phyloP scores from a whole-genome alignment of 441 rosid species.

The Biscutella laevigata region DNA sequence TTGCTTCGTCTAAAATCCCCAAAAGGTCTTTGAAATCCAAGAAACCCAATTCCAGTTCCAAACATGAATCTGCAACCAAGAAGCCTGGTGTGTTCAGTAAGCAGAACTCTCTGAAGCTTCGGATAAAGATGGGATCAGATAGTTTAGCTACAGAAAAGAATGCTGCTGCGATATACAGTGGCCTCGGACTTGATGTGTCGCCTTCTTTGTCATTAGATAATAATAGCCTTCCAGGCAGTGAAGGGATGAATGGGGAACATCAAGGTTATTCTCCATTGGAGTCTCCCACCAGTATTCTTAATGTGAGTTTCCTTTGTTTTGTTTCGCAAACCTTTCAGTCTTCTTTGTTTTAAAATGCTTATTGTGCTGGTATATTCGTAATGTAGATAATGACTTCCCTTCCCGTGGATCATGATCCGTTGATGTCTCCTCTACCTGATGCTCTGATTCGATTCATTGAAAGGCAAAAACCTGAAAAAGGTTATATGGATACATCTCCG shows the following conservation, averaged over 20 bases:
- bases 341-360: constrained; percentile 14
- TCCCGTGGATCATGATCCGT: constrained; percentile 28
- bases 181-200: constrained; percentile 89
- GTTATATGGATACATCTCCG: constrained; percentile 22
- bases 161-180: constrained; percentile 84
- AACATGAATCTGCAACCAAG: constrained; percentile 37
- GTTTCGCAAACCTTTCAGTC: background rate
- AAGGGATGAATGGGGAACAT: constrained; percentile 50
- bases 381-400: constrained; percentile 54
- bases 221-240: constrained; percentile 77
- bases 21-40: constrained; percentile 37
- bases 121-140: constrained; percentile 82
- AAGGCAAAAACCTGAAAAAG: constrained; percentile 27
- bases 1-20: constrained; percentile 36
- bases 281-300: constrained; percentile 64
- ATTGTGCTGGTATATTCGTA: constrained; percentile 21
- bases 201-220: constrained; percentile 76
- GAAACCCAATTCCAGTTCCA: constrained; percentile 27
- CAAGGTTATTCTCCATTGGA: constrained; percentile 35
- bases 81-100: constrained; percentile 45
- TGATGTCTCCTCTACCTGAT: constrained; percentile 60
- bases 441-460: constrained; percentile 38
- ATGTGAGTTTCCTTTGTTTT: constrained; percentile 38
- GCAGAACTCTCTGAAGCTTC: constrained; percentile 67
- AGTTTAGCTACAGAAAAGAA: constrained; percentile 59